Evolutionary conservation across 2,329 filamentous ascomycete species (phyloP).

Genomic region (Neonectria hederae): DNA sequence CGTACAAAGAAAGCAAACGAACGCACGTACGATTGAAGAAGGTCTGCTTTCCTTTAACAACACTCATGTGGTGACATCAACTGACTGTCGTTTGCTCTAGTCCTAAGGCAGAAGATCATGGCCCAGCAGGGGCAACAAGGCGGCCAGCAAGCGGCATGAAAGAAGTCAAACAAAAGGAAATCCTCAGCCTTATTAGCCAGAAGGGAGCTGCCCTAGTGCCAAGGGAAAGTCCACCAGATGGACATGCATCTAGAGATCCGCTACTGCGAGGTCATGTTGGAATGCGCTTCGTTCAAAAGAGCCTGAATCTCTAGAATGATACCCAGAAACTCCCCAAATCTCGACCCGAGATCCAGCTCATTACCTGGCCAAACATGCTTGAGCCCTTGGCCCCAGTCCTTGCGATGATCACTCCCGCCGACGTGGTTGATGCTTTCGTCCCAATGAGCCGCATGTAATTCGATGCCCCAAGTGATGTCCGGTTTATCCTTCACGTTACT

Average conservation of each 20-base stretch:
- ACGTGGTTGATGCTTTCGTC: slow-evolving; percentile 48
- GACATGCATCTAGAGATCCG: slow-evolving; percentile 12
- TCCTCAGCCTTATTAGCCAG: slow-evolving; percentile 15
- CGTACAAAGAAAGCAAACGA: slow-evolving; percentile 78
- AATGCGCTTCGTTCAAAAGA: slow-evolving; percentile 34
- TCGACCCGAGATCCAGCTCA: slow-evolving; percentile 36
- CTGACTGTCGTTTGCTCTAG: slow-evolving; percentile 44
- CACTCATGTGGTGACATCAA: slow-evolving; percentile 50
- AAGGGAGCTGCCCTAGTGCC: slow-evolving; percentile 3
- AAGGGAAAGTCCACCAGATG: slow-evolving; percentile 8
- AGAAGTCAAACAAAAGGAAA: neutral
- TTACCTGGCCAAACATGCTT: slow-evolving; percentile 47
- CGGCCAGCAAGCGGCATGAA: slow-evolving; percentile 35
- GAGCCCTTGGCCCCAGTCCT: slow-evolving; percentile 45
- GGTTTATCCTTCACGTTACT: slow-evolving; percentile 24
- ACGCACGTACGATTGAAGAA: slow-evolving; percentile 88
- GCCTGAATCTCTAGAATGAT: slow-evolving; percentile 46
- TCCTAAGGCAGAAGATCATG: slow-evolving; percentile 57
- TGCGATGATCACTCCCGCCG: slow-evolving; percentile 36
- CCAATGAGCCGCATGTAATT: slow-evolving; percentile 49
- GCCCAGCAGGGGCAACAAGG: slow-evolving; percentile 45
- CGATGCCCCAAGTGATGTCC: slow-evolving; percentile 44
- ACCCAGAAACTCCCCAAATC: slow-evolving; percentile 45
- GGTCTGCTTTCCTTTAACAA: slow-evolving; percentile 57
- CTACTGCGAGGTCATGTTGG: slow-evolving; percentile 20